Base-by-base conservation (phyloP, 148 eudicot species). In the Camellia sinensis region DNA sequence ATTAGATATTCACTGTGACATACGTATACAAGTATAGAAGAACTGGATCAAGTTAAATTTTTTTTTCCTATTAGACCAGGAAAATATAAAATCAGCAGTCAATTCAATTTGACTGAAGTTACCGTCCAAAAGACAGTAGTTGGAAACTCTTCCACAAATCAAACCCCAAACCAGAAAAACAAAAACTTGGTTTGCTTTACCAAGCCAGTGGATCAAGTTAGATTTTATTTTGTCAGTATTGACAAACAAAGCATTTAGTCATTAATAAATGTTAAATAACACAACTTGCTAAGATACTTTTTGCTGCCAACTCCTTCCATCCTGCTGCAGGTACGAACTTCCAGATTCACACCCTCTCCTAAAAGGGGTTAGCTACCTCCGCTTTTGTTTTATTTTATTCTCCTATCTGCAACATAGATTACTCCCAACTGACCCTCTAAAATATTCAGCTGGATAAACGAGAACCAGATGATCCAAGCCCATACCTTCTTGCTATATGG, bases 401-500 rank as follows among this genome's bases (percentile, higher is more conserved):
- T 44, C 67, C 48, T 44, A 41, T 76, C 6, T 46, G n/a, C 67
- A 62, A 18, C 68, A 29, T 69, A 61, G 37, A 19, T 75, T 48
- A 22, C 17, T 18, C 67, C 60, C 69, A 57, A 80, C 79, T 82
- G 67, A 50, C 54, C 44, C 66, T 75, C 69, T 67, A 48, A 40
- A n/a, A 62, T 52, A 44, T 74, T 77, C 87, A 91, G 95, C 37
- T 90, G 80, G 93, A 91, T 56, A 82, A 79, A 64, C 81, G 93
- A 80, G 95, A 91, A 80, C 88, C 90, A 59, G 95, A 91, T 88
- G 95, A 91, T 82, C 95, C 93, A 67, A 90, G 93, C 83, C 95
- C 90, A 15, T 91, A 91, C 80, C 93, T 91, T 83, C 88, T 91
- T 52, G 95, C 95, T 43, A 83, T 91, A 74, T 90, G 92, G 95